Evolutionary conservation across 805 yeast genomes (phyloP).

Genomic region (Yamadazyma kitorensis): DNA sequence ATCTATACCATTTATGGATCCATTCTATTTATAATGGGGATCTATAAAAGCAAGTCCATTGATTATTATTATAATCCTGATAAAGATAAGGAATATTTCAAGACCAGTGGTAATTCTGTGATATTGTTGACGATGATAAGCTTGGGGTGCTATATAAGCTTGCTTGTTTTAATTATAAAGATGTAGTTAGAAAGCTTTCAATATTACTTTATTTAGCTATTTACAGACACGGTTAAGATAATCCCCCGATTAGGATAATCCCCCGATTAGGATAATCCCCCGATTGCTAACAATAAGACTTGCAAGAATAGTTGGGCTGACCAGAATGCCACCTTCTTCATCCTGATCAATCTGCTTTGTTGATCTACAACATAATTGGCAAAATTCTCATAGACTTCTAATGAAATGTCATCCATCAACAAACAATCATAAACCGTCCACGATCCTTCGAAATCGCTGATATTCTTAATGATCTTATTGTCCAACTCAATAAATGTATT

Average conservation of each 20-base stretch:
- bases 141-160: conserved; percentile 46
- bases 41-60: conserved; percentile 32
- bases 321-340: conserved; percentile 91
- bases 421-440: conserved; percentile 95
- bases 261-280: conserved; percentile 49
- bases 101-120: conserved; percentile 62
- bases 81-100: conserved; percentile 42
- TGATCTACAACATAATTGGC: conserved; percentile 88
- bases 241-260: too few relatives aligned
- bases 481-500: conserved; percentile 86
- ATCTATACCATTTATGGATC: conserved; percentile 62
- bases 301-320: conserved; percentile 82
- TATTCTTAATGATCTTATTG: conserved; percentile 74
- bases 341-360: conserved; percentile 63
- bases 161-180: conserved; percentile 49
- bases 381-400: conserved; percentile 87
- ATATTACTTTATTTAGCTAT: too few relatives aligned
- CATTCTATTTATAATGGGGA: conserved; percentile 37
- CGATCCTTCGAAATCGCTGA: conserved; percentile 87
- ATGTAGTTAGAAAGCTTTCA: conserved; percentile 22
- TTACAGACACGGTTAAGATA: not conserved
- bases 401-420: conserved; percentile 86
- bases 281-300: conserved; percentile 69
- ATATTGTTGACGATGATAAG: conserved; percentile 51
- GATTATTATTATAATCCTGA: conserved; percentile 37